Evolutionary conservation across 257 asterid genomes (phyloP).

Genomic region (Solanum sitiens): DNA sequence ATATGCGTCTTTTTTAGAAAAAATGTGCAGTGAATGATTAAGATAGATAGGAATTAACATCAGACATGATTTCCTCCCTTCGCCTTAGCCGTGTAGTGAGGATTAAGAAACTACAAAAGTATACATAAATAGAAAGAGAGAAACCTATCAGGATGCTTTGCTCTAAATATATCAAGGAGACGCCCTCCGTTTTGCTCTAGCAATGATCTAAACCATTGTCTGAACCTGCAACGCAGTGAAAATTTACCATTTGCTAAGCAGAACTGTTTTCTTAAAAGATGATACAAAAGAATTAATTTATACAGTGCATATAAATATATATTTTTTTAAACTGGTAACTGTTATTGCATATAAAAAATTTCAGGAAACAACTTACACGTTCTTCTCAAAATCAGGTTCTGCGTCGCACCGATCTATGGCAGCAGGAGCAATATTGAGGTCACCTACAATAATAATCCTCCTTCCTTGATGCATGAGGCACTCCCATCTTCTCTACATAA

Average conservation of each 20-base stretch:
- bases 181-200: conserved; percentile 63
- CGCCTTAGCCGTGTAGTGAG: not conserved
- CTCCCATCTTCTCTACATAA: conserved; percentile 86
- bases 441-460: conserved; percentile 77
- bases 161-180: conserved; percentile 67
- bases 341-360: not conserved
- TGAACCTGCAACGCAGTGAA: conserved; percentile 47
- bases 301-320: not conserved
- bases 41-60: not conserved
- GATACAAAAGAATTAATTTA: not conserved
- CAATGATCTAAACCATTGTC: conserved; percentile 87
- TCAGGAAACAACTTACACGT: conserved; percentile 45
- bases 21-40: not conserved
- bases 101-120: not conserved
- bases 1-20: not conserved
- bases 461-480: conserved; percentile 58
- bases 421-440: conserved; percentile 85
- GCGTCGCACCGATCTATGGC: conserved; percentile 88
- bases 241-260: conserved; percentile 3
- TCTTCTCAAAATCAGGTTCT: conserved; percentile 78
- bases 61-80: not conserved
- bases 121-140: not conserved
- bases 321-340: not conserved
- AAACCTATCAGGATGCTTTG: conserved; percentile 78
- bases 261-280: not conserved